Conservation (phyloP, 495 filamentous ascomycete species). For the Collariella sp. region DNA sequence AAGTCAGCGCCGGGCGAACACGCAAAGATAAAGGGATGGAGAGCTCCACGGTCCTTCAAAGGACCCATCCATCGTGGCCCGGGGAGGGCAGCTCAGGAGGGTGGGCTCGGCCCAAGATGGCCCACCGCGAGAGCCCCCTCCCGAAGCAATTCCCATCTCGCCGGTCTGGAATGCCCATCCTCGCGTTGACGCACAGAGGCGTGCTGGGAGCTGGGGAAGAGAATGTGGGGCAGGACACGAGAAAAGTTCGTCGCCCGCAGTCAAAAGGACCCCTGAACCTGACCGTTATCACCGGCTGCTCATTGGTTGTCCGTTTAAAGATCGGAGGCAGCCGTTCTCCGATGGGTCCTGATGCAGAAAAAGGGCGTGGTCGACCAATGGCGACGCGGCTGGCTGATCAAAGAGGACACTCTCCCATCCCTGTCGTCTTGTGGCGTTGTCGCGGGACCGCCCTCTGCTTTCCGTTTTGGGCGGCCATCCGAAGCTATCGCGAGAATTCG, state of each 20-base stretch:
- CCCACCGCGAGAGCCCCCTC: background rate
- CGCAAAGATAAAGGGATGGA: too few species aligned
- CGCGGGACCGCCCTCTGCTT: background rate
- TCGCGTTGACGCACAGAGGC: background rate
- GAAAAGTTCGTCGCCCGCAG: background rate
- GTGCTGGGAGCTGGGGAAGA: too few species aligned
- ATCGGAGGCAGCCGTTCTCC: slow-evolving; percentile 4
- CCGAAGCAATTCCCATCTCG: background rate
- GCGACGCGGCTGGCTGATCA: background rate
- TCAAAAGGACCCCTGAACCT: background rate
- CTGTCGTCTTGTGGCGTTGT: background rate
- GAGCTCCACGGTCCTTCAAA: background rate
- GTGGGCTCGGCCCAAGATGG: background rate
- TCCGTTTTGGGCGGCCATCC: slow-evolving; percentile 16
- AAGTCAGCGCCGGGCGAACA: too few species aligned
- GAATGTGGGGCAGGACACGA: background rate
- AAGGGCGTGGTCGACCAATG: background rate
- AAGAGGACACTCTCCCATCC: background rate
- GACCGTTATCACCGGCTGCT: background rate
- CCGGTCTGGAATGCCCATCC: background rate
- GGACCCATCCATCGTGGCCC: background rate
- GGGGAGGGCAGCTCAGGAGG: background rate
- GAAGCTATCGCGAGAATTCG: slow-evolving; percentile 18
- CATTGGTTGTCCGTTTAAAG: background rate
- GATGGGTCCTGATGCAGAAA: background rate